A percentile compares a stretch with the other conserved stretches of the same genome.
phyloP scores from a whole-genome alignment of 805 yeast species.

The Suhomyces kilbournensis region DNA sequence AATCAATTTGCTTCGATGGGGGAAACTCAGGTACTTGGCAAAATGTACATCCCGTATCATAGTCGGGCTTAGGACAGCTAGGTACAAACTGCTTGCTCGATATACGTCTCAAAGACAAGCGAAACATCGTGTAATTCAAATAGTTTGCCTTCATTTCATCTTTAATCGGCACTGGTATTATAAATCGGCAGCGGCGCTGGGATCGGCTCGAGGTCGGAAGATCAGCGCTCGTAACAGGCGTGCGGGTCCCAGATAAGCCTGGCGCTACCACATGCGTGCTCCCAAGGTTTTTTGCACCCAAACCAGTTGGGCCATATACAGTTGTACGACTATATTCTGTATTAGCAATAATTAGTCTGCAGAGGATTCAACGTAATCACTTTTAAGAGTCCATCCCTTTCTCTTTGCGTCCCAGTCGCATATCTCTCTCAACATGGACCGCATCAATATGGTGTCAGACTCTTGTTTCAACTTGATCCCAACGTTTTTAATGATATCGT shows the following conservation, averaged over 20 bases:
- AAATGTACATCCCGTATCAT: conserved; percentile 61
- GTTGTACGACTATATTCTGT: background rate
- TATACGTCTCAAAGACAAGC: background rate
- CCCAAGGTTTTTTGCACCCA: background rate
- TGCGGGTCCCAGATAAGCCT: background rate
- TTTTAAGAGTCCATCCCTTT: conserved; percentile 64
- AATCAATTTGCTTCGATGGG: conserved; percentile 39
- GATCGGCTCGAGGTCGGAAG: background rate
- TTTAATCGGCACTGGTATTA: background rate
- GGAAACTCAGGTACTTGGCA: conserved; percentile 47
- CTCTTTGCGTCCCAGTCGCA: conserved; percentile 61
- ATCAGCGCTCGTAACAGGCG: background rate
- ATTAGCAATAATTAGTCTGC: background rate
- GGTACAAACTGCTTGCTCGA: conserved; percentile 1
- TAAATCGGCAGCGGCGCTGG: background rate
- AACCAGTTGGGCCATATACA: background rate
- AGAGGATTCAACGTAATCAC: background rate
- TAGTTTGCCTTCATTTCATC: background rate
- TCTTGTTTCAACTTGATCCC: conserved; percentile 32
- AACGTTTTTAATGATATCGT: conserved; percentile 43
- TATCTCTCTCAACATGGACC: conserved; percentile 66
- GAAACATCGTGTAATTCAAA: background rate
- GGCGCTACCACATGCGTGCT: background rate
- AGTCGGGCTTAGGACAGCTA: conserved; percentile 48
- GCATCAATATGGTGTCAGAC: conserved; percentile 54